A percentile compares a stretch with the other conserved stretches of the same genome.
Conservation (phyloP, 176 grass and related monocot genomes). For the Rhynchospora pubera region DNA sequence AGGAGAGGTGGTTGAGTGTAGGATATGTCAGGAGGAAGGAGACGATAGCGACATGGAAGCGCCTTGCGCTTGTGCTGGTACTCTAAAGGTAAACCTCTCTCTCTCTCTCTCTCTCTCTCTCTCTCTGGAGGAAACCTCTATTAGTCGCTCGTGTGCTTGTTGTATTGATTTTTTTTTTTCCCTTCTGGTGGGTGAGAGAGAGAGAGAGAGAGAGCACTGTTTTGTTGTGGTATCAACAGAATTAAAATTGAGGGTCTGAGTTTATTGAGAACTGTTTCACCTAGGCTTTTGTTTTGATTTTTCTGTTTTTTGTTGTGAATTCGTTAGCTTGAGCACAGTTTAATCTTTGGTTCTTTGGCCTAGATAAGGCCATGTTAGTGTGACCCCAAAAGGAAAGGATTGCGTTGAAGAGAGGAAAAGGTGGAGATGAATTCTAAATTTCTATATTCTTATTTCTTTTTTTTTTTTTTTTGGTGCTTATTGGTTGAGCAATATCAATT, state of each 20-base stretch:
- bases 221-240: background rate
- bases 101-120: too few relatives aligned
- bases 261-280: slow-evolving; percentile 3
- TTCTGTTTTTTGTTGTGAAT: background rate
- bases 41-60: slow-evolving; percentile 80
- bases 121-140: background rate
- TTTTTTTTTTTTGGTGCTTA: background rate
- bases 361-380: background rate
- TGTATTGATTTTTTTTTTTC: slow-evolving; percentile 2
- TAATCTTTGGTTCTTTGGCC: background rate
- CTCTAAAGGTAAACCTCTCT: slow-evolving; percentile 97
- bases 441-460: background rate
- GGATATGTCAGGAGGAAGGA: slow-evolving; percentile 97
- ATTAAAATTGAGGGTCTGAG: background rate
- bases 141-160: background rate
- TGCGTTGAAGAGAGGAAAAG: background rate
- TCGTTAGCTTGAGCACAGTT: background rate
- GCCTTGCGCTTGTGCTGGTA: slow-evolving; percentile 86
- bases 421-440: background rate
- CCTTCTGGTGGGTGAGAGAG: background rate
- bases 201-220: background rate
- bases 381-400: background rate
- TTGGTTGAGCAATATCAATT: background rate
- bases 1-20: slow-evolving; percentile 57
- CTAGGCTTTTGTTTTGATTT: background rate